Percentiles rank a stretch among this genome's conserved stretches.
Conservation (phyloP, 352 stramenopile species). For the Phytophthora podocarpi region DNA sequence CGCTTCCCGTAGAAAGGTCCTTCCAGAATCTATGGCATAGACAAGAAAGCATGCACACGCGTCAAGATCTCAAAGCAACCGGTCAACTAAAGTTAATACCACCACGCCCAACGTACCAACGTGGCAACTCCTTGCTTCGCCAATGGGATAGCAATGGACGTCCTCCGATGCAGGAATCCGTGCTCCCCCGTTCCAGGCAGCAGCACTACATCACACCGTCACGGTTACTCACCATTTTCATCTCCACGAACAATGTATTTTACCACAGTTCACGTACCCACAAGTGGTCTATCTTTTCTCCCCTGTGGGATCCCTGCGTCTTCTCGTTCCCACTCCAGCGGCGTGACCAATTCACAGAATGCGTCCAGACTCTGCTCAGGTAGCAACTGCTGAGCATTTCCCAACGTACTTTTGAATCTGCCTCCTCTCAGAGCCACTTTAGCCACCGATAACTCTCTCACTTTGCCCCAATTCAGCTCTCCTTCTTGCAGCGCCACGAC, state of each 20-base stretch:
- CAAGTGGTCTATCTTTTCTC: slow-evolving; percentile 36
- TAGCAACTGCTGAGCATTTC: slow-evolving; percentile 59
- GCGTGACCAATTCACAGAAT: slow-evolving; percentile 75
- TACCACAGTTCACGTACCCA: slow-evolving; percentile 32
- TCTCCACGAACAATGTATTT: no score
- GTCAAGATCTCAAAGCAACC: slow-evolving; percentile 6
- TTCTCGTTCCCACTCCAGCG: slow-evolving; percentile 50
- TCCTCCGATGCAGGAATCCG: slow-evolving; percentile 73
- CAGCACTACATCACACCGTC: slow-evolving; percentile 45
- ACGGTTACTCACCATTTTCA: slow-evolving; percentile 13
- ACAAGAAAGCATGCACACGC: not conserved
- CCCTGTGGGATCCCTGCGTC: slow-evolving; percentile 21
- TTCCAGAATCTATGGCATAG: slow-evolving; percentile 63
- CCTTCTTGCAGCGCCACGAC: slow-evolving; percentile 37
- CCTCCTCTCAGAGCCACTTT: slow-evolving; percentile 56
- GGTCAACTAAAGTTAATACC: not conserved
- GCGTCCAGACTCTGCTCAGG: slow-evolving; percentile 60
- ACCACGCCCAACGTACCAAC: slow-evolving; percentile 38
- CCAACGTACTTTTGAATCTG: slow-evolving; percentile 64
- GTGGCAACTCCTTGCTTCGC: slow-evolving; percentile 65
- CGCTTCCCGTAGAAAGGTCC: slow-evolving; percentile 80
- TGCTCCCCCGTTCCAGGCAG: slow-evolving; percentile 80
- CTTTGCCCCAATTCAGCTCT: slow-evolving; percentile 42
- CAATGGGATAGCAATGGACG: slow-evolving; percentile 67
- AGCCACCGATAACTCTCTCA: slow-evolving; percentile 29